Base-by-base conservation (phyloP, 2,329 filamentous ascomycete species). In the Curvularia sp. region DNA sequence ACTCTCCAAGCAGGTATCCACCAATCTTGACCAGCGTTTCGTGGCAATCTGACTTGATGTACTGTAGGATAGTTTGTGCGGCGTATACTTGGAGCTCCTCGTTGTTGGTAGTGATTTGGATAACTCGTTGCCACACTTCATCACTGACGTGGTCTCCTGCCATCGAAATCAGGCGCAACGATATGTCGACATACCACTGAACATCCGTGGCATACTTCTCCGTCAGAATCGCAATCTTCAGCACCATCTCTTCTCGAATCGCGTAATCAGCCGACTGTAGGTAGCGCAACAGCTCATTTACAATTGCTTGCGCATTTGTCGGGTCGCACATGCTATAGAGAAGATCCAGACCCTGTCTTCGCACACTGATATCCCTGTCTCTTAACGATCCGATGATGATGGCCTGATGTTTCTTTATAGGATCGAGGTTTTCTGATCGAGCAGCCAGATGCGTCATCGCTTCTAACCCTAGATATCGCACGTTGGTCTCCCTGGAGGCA, bases 251-350 rank as follows among this genome's bases (percentile, higher is more conserved):
- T 80, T 99, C 96, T 63, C 96, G 88, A 70, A 99, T 97, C 5
- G 94, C 94, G 77, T 97, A 99, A 77, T 99, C 95, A 47, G 95
- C 95, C 55, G 92, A 97, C 73, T 97, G 94, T 8, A 99, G 85
- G 77, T 97, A 98, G 67, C 94, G 92, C 52, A 99, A 80, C 49
- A 99, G 87, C 80, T 99, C 95, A 59, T 91, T 90, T 38, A 99
- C 95, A 66, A 99, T 96, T 9, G 92, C 89, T 64, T 92, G 90
- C 7, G 95, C 93, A 77, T 99, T 99, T n/a, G 89, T 89, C 32
- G 91, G 87, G 78, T 99, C 95, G 77, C 96, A 99, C 95, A 99
- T 99, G 86, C 95, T 99, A 85, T 99, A 99, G 32, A 99, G 85
- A 55, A 99, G 81, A 79, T 99, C 96, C 47, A 99, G 84, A 58